Base-by-base conservation (phyloP, 2,329 filamentous ascomycete species). In the Penicillium sp. region DNA sequence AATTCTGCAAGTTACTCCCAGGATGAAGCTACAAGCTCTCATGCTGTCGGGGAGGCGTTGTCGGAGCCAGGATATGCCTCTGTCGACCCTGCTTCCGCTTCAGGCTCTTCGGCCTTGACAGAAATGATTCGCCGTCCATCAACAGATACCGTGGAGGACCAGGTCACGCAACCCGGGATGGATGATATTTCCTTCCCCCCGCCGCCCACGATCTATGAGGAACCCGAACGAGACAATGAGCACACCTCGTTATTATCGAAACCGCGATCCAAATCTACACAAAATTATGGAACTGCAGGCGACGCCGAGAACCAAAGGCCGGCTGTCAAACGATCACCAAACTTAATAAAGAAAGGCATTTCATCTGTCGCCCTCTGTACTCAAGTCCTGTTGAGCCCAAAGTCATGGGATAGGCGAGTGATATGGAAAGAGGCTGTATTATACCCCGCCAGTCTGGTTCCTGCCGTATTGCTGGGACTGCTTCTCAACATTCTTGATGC, bases 401-500 rank as follows among this genome's bases (percentile, higher is more conserved):
- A 87, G 61, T 79, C 79, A 23, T 97, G 92, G 89, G 80, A 93
- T 69, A 79, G 78, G 54, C 82, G 80, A 61, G 76, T 81, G 0
- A 78, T 96, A 7, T 87, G 86, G 80, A 72, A 83, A 38, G 81
- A 82, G 42, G 81, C 80, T 0, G 73, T 95, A 3, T 72, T 91
- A 12, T 80, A 85, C 38, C 90, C 91, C 1, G 76, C 84, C 18
- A 85, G 84, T 46, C 88, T 87, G 61, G 71, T 97, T 16, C 94
- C 94, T 2, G 89, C 93, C 3, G 93, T 97, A 1, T 82, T 96
- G 61, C 84, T 99, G 0, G 94, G 94, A 0, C 76, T 96, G 27
- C 79, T 99, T 1, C 82, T 99, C 18, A 99, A 99, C 64, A 88
- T 99, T 44, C 79, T 99, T 21, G 94, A 99, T 77, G 94, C 92